A percentile compares a stretch with the other conserved stretches of the same genome.
These are phyloP conservation scores for Diplodia corticola DNA, from an alignment of 2,329 filamentous ascomycete genomes.

Conservation along the genomic window DNA sequence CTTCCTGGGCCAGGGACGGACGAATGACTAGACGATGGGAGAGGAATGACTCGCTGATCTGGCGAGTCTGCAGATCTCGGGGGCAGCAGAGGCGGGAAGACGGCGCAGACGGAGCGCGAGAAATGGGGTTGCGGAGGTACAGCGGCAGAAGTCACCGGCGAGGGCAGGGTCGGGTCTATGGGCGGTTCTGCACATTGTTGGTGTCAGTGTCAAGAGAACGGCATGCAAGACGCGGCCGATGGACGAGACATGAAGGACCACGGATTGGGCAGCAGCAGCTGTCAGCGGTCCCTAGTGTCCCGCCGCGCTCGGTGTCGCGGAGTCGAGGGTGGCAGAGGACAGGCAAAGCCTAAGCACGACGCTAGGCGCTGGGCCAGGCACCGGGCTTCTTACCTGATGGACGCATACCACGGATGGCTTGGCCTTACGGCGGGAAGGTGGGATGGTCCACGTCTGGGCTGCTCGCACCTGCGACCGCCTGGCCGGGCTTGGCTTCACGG, in stretches of 20 bases:
- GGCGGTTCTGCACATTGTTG: conserved; percentile 20
- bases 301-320: conserved; percentile 17
- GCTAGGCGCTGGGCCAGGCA: conserved; percentile 20
- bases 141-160: conserved; percentile 11
- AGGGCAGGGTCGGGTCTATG: not conserved
- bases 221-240: too few relatives aligned
- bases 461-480: conserved; percentile 2
- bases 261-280: conserved; percentile 21
- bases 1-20: not conserved
- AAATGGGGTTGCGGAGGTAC: not conserved
- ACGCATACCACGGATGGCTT: conserved; percentile 12
- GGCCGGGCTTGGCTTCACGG: conserved; percentile 8
- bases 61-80: not conserved
- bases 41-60: conserved; percentile 12
- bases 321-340: not conserved
- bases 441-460: not conserved
- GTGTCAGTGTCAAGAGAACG: conserved; percentile 19
- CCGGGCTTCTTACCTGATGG: conserved; percentile 16
- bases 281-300: conserved; percentile 22
- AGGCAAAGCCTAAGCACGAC: conserved; percentile 12
- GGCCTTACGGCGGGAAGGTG: not conserved
- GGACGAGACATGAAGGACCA: conserved; percentile 9
- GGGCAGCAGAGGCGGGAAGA: conserved; percentile 2
- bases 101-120: not conserved
- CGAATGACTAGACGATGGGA: not conserved